Evolutionary conservation across 768 basidiomycete genomes (phyloP).

Genomic region (Agaricus bisporus): DNA sequence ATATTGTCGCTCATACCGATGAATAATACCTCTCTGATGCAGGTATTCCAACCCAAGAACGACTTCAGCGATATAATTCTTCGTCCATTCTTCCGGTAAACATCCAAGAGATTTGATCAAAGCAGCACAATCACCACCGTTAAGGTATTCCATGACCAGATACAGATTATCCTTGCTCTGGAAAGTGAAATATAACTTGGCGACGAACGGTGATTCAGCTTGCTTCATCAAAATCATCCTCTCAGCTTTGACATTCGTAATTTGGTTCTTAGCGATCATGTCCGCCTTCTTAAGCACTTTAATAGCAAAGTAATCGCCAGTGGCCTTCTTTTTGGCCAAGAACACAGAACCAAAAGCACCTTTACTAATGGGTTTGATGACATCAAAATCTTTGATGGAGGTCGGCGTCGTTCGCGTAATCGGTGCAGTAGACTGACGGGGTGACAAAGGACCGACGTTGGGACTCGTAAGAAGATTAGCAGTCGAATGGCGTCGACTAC

Average conservation of each 20-base stretch:
- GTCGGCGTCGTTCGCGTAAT: constrained; percentile 75
- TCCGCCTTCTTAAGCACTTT: constrained; percentile 99
- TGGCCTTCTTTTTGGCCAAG: constrained; percentile 95
- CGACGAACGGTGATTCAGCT: constrained; percentile 96
- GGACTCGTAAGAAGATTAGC: constrained; percentile 59
- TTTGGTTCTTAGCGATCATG: constrained; percentile 99
- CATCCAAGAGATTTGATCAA: constrained; percentile 94
- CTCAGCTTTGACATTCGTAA: constrained; percentile 99
- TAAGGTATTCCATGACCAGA: constrained; percentile 99
- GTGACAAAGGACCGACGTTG: constrained; percentile 70
- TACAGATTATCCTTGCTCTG: constrained; percentile 99
- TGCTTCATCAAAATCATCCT: constrained; percentile 99
- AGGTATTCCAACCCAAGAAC: constrained; percentile 93
- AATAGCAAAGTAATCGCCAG: constrained; percentile 98
- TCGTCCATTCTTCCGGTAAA: constrained; percentile 94
- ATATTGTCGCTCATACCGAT: constrained; percentile 59
- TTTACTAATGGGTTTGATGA: constrained; percentile 99
- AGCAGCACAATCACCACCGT: constrained; percentile 96
- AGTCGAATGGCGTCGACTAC: constrained; percentile 69
- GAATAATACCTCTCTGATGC: constrained; percentile 92
- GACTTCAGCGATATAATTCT: constrained; percentile 94
- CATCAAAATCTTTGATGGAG: constrained; percentile 97
- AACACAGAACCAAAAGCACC: constrained; percentile 99
- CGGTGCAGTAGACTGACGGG: constrained; percentile 77
- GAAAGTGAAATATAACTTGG: constrained; percentile 97